Percentiles rank a stretch among this genome's conserved stretches.
Conservation (phyloP, 441 rosid genomes). For the Erodium moschatum region DNA sequence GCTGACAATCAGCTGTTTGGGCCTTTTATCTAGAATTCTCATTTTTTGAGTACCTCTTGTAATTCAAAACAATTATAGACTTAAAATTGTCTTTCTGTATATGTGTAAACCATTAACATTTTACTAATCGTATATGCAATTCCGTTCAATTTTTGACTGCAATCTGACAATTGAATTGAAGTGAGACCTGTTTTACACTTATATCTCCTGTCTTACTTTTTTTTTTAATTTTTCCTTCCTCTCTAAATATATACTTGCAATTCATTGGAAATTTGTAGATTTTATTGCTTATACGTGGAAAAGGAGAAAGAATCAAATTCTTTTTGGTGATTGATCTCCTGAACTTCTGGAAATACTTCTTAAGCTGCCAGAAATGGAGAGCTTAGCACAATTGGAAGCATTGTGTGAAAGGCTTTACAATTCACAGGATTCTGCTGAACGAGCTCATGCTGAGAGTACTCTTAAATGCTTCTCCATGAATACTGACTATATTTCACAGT, state of each 20-base stretch:
- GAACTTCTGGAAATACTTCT: slow-evolving; percentile 15
- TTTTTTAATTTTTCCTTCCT: background rate
- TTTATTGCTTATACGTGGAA: slow-evolving; percentile 16
- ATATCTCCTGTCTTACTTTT: background rate
- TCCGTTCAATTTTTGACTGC: slow-evolving; percentile 12
- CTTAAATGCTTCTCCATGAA: slow-evolving; percentile 84
- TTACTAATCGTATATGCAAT: slow-evolving; percentile 11
- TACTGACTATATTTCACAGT: slow-evolving; percentile 82
- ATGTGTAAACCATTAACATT: slow-evolving; percentile 14
- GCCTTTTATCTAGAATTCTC: slow-evolving; percentile 14
- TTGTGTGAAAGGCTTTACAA: slow-evolving; percentile 26
- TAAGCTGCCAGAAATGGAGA: slow-evolving; percentile 21
- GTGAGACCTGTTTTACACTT: slow-evolving; percentile 13
- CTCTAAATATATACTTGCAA: slow-evolving; percentile 14
- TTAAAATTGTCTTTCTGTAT: slow-evolving; percentile 3
- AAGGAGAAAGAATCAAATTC: slow-evolving; percentile 17
- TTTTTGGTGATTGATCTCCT: slow-evolving; percentile 14
- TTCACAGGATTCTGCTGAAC: slow-evolving; percentile 25
- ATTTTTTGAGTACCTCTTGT: slow-evolving; percentile 15
- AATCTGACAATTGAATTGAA: slow-evolving; percentile 8
- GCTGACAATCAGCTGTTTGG: slow-evolving; percentile 13
- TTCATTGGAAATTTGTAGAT: slow-evolving; percentile 18
- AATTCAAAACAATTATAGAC: slow-evolving; percentile 8
- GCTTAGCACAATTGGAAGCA: slow-evolving; percentile 25
- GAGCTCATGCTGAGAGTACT: slow-evolving; percentile 65